Percentiles rank a stretch among this genome's conserved stretches.
Evolutionary conservation across 2,329 filamentous ascomycete species (phyloP).

Genomic region (Colletotrichum acutatum): DNA sequence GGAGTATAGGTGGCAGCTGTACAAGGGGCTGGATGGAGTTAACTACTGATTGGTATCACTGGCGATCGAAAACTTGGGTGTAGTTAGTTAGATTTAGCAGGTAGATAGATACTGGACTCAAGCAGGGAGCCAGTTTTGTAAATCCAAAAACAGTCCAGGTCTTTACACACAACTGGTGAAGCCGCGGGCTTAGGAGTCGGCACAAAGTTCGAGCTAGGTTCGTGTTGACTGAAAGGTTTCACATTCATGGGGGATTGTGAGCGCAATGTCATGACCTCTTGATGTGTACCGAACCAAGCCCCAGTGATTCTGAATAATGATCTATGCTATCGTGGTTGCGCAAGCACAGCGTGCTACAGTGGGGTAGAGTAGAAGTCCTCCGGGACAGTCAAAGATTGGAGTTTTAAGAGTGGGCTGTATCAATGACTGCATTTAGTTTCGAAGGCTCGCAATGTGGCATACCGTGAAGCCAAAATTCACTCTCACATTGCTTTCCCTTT

Average conservation of each 20-base stretch:
- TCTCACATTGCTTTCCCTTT: no score
- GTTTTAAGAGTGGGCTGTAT: no score
- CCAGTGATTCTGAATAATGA: not conserved
- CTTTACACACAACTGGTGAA: not conserved
- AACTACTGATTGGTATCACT: not conserved
- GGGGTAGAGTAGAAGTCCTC: no score
- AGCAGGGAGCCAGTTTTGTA: not conserved
- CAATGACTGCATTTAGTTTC: no score
- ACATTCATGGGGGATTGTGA: not conserved
- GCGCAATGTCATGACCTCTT: no score
- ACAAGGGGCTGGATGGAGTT: not conserved
- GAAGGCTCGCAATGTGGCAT: no score
- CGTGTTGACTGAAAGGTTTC: not conserved
- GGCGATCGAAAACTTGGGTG: no score
- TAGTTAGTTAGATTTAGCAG: no score
- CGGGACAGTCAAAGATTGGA: no score
- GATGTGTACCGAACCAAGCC: rapidly evolving
- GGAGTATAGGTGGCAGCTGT: not conserved
- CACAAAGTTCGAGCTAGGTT: not conserved
- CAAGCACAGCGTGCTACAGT: no score
- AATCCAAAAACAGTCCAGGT: not conserved
- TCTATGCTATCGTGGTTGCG: rapidly evolving
- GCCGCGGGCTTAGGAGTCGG: not conserved
- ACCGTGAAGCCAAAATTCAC: not conserved
- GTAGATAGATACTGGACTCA: not conserved